Evolutionary conservation across 2,329 filamentous ascomycete species (phyloP).

Genomic region (Pseudonectria foliicola): DNA sequence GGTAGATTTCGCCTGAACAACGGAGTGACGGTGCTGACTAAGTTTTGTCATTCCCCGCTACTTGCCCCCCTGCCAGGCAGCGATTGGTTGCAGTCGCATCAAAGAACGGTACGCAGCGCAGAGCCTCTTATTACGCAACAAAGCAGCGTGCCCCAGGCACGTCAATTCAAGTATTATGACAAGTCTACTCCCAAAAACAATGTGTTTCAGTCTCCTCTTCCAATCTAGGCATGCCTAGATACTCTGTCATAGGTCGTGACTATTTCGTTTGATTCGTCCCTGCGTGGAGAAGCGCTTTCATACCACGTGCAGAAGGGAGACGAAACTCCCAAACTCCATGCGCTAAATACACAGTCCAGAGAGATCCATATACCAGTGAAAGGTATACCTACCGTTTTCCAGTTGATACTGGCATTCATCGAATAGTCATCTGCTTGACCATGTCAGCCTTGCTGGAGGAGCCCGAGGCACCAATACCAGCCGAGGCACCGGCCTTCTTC

Average conservation of each 20-base stretch:
- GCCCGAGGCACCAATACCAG: slow-evolving; percentile 57
- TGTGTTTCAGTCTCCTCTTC: too few relatives aligned
- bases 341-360: slow-evolving; percentile 38
- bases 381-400: slow-evolving; percentile 41
- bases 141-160: slow-evolving; percentile 10
- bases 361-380: slow-evolving; percentile 36
- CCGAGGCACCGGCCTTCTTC: slow-evolving; percentile 78
- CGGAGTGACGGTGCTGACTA: slow-evolving; percentile 9
- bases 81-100: background rate
- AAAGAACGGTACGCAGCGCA: too few relatives aligned
- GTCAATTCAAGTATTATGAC: too few relatives aligned
- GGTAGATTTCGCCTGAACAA: slow-evolving; percentile 21
- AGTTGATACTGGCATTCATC: slow-evolving; percentile 42
- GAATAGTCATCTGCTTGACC: slow-evolving; percentile 93
- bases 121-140: too few relatives aligned
- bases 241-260: slow-evolving; percentile 20
- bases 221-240: slow-evolving; percentile 3
- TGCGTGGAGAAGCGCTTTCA: slow-evolving; percentile 42
- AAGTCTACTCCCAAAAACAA: background rate
- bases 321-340: slow-evolving; percentile 44
- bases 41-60: slow-evolving; percentile 4
- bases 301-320: slow-evolving; percentile 39
- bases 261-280: slow-evolving; percentile 27
- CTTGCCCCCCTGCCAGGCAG: slow-evolving; percentile 13
- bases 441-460: slow-evolving; percentile 74